These are phyloP conservation scores for Arthrobotrys sinensis DNA, from an alignment of 2,329 filamentous ascomycete genomes.

Conservation along the genomic window DNA sequence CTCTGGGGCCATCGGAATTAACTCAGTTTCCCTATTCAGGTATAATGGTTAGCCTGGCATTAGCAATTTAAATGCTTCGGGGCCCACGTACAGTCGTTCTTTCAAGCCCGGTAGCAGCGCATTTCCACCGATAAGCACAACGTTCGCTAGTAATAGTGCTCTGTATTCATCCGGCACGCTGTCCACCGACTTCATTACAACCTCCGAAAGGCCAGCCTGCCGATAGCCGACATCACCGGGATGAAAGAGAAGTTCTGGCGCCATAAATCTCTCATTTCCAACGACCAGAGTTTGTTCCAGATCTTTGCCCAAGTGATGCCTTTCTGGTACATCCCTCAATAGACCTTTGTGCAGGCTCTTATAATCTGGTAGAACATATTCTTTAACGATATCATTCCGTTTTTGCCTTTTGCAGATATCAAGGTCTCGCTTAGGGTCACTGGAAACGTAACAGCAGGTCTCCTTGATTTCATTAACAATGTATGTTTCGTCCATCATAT, in stretches of 20 bases:
- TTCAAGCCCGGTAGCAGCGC: constrained; percentile 84
- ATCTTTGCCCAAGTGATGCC: constrained; percentile 69
- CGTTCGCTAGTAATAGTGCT: constrained; percentile 86
- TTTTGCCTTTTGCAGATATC: constrained; percentile 78
- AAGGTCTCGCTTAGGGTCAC: constrained; percentile 82
- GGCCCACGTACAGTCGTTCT: constrained; percentile 75
- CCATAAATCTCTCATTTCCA: constrained; percentile 90
- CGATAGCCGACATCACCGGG: constrained; percentile 87
- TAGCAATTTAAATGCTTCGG: neutral
- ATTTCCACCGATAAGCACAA: constrained; percentile 91
- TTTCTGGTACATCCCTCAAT: constrained; percentile 73
- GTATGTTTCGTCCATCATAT: constrained; percentile 93
- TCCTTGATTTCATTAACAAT: constrained; percentile 98
- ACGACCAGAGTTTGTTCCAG: constrained; percentile 86
- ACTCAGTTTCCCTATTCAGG: constrained; percentile 73
- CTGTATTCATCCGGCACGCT: constrained; percentile 85
- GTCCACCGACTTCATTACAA: constrained; percentile 84
- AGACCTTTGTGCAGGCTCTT: constrained; percentile 76
- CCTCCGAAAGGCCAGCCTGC: constrained; percentile 84
- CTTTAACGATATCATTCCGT: constrained; percentile 72
- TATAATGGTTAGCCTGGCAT: neutral
- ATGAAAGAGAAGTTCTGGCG: constrained; percentile 90
- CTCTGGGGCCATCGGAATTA: constrained; percentile 79
- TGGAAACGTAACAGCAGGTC: constrained; percentile 84
- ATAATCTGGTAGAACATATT: constrained; percentile 89